Evolutionary conservation across 306 rosid genomes (phyloP), one percentile per base, ranked within the genome.

Genomic region (Fragaria nilgerrensis): DNA sequence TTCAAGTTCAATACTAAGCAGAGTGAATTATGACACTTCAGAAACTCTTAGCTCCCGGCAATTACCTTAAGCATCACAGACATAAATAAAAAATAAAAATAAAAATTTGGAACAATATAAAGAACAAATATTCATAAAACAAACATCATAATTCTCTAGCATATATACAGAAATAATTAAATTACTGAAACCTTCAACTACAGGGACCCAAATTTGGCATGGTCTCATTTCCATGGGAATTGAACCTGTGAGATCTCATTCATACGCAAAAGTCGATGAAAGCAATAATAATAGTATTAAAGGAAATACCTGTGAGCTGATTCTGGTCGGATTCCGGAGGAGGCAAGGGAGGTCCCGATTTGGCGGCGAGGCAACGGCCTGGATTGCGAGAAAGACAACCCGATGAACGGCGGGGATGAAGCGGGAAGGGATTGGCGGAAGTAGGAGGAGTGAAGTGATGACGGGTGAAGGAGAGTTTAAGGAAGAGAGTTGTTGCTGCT

Each of bases 321-420:
- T 85, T 89, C 19, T 89, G 82, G 77, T 81, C 87, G 44, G 86
- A 81, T 16, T 86, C 84, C 1, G 79, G 89, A 0, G 93, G 90
- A 56, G 91, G 83, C 16, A 37, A 17, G 11, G 81, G 71, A 5
- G 72, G 78, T 4, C 82, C 87, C 0, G 90, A 82, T 2, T 75
- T 9, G 39, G 90, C 63, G 67, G 92, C 88, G 63, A 81, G 81
- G 83, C 89, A 88, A 12, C 85, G 74, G 5, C 67, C 71, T 64
- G 83, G 70, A 83, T 70, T 39, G 62, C 69, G 81, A 36, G 82
- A 77, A 49, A 79, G 77, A 1, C 75, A 68, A 10, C 48, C 79
- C 62, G 81, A 80, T 7, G 66, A 72, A 65, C 79, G 84, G 45
- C 64, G 79, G 56, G 55, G 82, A 79, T 32, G 82, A 66, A 73